Evolutionary conservation across 306 rosid species (phyloP).

Genomic region (Cucurbita argyrosperma): DNA sequence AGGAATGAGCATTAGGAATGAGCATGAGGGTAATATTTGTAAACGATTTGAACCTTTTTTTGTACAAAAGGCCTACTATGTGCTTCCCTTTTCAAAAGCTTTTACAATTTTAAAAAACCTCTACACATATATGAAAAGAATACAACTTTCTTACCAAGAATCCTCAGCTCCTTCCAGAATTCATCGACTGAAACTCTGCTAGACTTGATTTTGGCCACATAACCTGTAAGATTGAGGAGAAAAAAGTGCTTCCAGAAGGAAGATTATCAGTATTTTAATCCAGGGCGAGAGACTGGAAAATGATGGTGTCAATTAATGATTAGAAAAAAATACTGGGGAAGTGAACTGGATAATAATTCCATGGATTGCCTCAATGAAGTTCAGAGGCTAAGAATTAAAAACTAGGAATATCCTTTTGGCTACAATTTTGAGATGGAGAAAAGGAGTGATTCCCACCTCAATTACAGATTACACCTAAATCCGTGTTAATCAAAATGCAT

Average conservation of each 20-base stretch:
- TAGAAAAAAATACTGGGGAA: background rate
- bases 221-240: background rate
- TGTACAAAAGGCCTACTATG: too few relatives aligned
- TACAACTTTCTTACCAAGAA: background rate
- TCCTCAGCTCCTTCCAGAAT: background rate
- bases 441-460: constrained; percentile 9
- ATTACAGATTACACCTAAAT: constrained; percentile 22
- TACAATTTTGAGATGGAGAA: constrained; percentile 7
- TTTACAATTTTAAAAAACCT: too few relatives aligned
- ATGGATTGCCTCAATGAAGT: background rate
- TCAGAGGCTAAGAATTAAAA: background rate
- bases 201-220: background rate
- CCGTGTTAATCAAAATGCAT: constrained; percentile 16
- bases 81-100: too few relatives aligned
- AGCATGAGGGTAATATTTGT: too few relatives aligned
- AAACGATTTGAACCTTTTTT: too few relatives aligned
- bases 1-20: too few relatives aligned
- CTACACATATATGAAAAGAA: background rate
- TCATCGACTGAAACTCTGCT: background rate
- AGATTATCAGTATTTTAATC: background rate
- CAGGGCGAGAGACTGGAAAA: background rate
- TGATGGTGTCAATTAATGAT: constrained; percentile 1
- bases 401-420: constrained; percentile 7
- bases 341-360: background rate
- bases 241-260: background rate